Percentiles rank a stretch among this genome's conserved stretches.
These are phyloP conservation scores for Exophiala phaeomuriformis DNA, from an alignment of 2,329 filamentous ascomycete genomes.

Conservation along the genomic window DNA sequence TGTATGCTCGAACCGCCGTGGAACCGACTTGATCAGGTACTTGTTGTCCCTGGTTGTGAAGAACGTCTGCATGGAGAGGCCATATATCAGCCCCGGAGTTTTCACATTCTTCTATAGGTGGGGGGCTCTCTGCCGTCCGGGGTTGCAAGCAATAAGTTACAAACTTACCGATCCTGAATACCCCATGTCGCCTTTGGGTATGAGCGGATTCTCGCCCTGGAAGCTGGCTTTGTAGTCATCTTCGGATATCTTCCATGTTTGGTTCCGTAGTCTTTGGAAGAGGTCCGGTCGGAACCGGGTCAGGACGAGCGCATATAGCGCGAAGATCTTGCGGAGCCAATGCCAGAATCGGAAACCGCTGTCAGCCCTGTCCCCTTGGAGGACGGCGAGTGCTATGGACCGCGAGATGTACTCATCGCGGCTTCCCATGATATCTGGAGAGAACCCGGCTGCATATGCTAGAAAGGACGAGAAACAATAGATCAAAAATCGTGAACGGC, in stretches of 20 bases:
- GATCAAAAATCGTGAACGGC: no score
- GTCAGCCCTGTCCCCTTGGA: slow-evolving; percentile 20
- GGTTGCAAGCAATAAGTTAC: no score
- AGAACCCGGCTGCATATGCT: background rate
- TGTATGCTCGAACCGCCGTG: slow-evolving; percentile 60
- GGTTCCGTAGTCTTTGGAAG: slow-evolving; percentile 47
- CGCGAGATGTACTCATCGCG: slow-evolving; percentile 32
- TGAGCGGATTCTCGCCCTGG: slow-evolving; percentile 40
- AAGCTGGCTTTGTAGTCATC: slow-evolving; percentile 51
- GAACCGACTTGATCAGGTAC: slow-evolving; percentile 65
- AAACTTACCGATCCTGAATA: slow-evolving; percentile 58
- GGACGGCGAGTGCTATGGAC: slow-evolving; percentile 38
- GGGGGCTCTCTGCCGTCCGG: no score
- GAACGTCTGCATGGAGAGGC: slow-evolving; percentile 46
- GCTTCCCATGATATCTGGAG: slow-evolving; percentile 7
- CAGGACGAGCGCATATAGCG: slow-evolving; percentile 45
- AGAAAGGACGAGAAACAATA: no score
- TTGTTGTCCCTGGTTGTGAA: slow-evolving; percentile 60
- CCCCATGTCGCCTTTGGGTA: slow-evolving; percentile 60
- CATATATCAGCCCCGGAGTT: background rate
- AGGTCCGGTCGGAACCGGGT: slow-evolving; percentile 41
- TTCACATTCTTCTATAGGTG: no score
- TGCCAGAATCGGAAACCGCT: slow-evolving; percentile 35
- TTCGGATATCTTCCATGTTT: slow-evolving; percentile 49
- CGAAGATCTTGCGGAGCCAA: slow-evolving; percentile 41